Evolutionary conservation across 306 rosid genomes (phyloP), one percentile per base, ranked within the genome.

Genomic region (Lathyrus aphaca): DNA sequence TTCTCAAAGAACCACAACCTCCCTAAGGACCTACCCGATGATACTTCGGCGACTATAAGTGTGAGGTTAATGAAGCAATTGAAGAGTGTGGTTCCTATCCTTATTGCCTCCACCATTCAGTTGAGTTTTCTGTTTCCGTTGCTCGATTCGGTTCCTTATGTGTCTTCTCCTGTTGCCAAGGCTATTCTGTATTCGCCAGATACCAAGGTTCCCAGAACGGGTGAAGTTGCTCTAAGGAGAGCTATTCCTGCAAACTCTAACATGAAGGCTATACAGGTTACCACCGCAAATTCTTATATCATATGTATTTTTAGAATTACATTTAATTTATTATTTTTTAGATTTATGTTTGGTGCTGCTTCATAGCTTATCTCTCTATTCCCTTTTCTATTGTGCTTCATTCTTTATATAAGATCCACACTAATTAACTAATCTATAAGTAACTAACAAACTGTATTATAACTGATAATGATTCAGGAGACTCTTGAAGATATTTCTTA

Each of bases 211-310:
- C 96, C 96, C 2, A 87, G 92, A 80, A 86, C 97, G 0, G 98
- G 98, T 39, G 97, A 93, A 75, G 81, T 93, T 58, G 98, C 98
- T 63, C 82, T 93, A 10, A 81, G 98, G 72, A 87, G 71, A 73
- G 94, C 98, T 23, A 90, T 93, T 39, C 98, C 98, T 72, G 98
- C 98, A 57, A 90, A 85, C 66, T 6, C 96, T 44, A 88, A 67
- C 89, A 84, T 90, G 98, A 93, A 93, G 72, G 38, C 91, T 10
- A 88, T 93, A 55, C 97, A 90, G 98, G 98, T 91, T 10, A 40
- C 29, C 29, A 25, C 2, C 29, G 29, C 23, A 21, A 21, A 21
- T 21, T 1, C 23, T 21, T 21, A 21, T n/a, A n/a, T n/a, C n/a
- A n/a, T n/a, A n/a, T n/a, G n/a, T n/a, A n/a, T n/a, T n/a, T n/a